Evolutionary conservation across 352 stramenopile species (phyloP), one percentile per base, ranked within the genome.

Genomic region (Phytopythium kandeliae): DNA sequence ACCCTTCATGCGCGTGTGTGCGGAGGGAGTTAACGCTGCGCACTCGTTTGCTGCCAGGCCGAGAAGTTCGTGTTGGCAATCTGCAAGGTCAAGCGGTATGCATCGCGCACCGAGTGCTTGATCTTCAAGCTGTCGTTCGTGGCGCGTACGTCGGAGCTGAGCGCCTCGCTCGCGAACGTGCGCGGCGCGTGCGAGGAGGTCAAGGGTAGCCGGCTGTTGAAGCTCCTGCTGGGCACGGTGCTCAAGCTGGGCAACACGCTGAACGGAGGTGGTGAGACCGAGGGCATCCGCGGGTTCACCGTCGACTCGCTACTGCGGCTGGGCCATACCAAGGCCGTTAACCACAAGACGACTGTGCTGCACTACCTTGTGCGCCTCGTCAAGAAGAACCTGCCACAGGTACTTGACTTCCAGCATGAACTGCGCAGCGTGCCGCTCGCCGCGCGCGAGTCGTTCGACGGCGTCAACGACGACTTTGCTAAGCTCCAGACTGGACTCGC

Each of bases 271-370:
- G 94, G 86, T 34, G 71, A 88, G 9, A 74, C 87, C 22, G 85
- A 86, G 28, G 84, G 86, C 47, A 97, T 97, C 28, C 87, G 91
- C 40, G 96, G 93, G 4, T 98, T 99, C 62, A 98, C 90, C 0
- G 82, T 99, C 5, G 95, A 99, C 69, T 97, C 95, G 15, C 60
- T 99, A 13, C 65, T 98, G 2, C 95, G 80, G 28, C 92, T 85
- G 21, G 80, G 77, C 0, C 78, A 98, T 60, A 98, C 97, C 40
- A 98, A 98, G 64, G 98, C 96, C 7, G 72, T 92, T 21, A 91
- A 99, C 62, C 95, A 98, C 62, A 98, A 98, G 64, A 99, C 96
- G 15, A 98, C 92, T 15, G 94, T 98, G 28, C 71, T 99, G n/a
- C 94, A 98, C 55, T 99, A 99, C 65, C 69, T 99, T 12, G 91